Percentiles rank a stretch among this genome's conserved stretches.
Evolutionary conservation across 352 stramenopile species (phyloP).

Genomic region (Phytopythium chamaehyphon): DNA sequence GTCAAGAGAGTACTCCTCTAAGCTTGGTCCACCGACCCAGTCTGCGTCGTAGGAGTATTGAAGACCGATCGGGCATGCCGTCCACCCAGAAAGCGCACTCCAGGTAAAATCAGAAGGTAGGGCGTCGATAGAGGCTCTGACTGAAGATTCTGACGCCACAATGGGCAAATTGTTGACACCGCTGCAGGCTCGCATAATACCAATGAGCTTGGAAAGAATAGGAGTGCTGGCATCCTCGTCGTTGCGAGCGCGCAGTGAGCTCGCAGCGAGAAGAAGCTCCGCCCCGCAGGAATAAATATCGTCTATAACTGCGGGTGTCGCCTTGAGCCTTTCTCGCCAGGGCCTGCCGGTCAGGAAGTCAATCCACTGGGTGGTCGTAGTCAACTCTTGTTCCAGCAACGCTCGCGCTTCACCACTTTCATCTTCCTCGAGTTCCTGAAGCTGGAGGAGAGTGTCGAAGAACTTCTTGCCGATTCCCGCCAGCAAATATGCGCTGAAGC

Average conservation of each 20-base stretch:
- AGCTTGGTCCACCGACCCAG: conserved; percentile 9
- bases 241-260: conserved; percentile 20
- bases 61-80: conserved; percentile 40
- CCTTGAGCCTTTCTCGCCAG: conserved; percentile 61
- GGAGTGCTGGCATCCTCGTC: conserved; percentile 2
- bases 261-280: conserved; percentile 39
- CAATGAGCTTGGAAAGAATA: conserved; percentile 32
- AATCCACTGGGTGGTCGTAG: conserved; percentile 49
- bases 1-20: conserved; percentile 39
- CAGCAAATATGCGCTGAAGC: conserved; percentile 50
- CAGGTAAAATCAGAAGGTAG: conserved; percentile 15
- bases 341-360: conserved; percentile 61
- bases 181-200: conserved; percentile 38
- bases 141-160: conserved; percentile 17
- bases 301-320: conserved; percentile 49
- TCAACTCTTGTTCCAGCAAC: conserved; percentile 18
- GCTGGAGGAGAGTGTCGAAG: conserved; percentile 15
- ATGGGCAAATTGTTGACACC: conserved; percentile 43
- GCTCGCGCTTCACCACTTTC: conserved; percentile 4
- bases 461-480: conserved; percentile 47
- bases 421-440: conserved; percentile 6
- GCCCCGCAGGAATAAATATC: conserved; percentile 57
- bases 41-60: conserved; percentile 22
- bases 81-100: conserved; percentile 35
- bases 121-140: conserved; percentile 15